These are phyloP conservation scores for Carex littledalei DNA, from an alignment of 176 grass and related monocot genomes.

Conservation along the genomic window DNA sequence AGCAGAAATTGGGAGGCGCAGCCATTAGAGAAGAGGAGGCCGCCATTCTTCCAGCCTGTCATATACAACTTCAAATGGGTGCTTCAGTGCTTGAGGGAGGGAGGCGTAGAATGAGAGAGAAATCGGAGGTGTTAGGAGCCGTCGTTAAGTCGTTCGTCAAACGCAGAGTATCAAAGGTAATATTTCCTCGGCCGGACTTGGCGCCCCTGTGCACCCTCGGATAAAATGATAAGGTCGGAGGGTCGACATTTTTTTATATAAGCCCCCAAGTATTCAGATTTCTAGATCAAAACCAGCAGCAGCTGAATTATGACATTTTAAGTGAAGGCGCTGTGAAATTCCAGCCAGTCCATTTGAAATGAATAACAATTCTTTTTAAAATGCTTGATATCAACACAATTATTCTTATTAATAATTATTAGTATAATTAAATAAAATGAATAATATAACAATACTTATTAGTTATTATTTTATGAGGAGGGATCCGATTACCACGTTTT, in stretches of 20 bases:
- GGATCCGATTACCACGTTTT: too few relatives aligned
- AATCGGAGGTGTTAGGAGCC: background rate
- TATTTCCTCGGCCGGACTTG: background rate
- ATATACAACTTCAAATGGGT: background rate
- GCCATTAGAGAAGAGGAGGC: constrained; percentile 18
- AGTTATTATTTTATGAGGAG: too few relatives aligned
- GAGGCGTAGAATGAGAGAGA: background rate
- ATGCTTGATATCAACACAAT: too few relatives aligned
- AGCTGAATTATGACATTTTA: too few relatives aligned
- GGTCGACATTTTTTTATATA: background rate
- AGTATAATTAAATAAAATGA: too few relatives aligned
- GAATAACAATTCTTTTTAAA: too few relatives aligned
- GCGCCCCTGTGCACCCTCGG: background rate
- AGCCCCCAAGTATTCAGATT: background rate
- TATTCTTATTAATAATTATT: too few relatives aligned
- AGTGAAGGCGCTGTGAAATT: too few relatives aligned
- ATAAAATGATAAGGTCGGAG: constrained; percentile 25
- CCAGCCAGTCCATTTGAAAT: too few relatives aligned
- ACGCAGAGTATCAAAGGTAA: background rate
- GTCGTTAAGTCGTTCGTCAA: background rate
- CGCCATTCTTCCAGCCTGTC: constrained; percentile 13
- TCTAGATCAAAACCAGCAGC: too few relatives aligned
- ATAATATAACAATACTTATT: too few relatives aligned
- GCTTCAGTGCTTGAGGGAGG: background rate
- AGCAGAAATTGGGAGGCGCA: constrained; percentile 17